Evolutionary conservation across 331 rosid genomes (phyloP), one percentile per base, ranked within the genome.

Genomic region (Dryas integrifolia): DNA sequence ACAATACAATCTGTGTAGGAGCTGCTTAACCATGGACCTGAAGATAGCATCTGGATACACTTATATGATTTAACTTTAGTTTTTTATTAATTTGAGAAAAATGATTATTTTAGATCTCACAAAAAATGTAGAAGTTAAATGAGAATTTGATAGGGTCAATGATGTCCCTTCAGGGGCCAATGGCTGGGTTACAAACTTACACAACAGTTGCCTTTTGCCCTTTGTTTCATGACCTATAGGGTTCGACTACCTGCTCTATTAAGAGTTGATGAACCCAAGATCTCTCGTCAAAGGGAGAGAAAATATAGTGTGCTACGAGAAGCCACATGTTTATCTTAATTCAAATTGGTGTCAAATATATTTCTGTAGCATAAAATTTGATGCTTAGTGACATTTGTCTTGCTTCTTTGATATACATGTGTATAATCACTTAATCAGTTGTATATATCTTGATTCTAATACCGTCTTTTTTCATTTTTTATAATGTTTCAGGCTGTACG

Each of bases 401-500:
- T 21, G 24, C 24, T 12, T 8, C 5, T 2, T 1, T n/a, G n/a
- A 26, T 3, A 49, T 26, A 41, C 4, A 1, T 4, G 15, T 9
- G 49, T 15, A 9, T 41, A 60, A 30, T 1, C 46, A 35, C 35
- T 12, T 38, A 15, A 38, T 7, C 0, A 0, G n/a, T 60, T 60
- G 8, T 0, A 15, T 1, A 3, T 18, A 0, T 11, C 41, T 65
- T 1, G 15, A 56, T 73, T 72, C 7, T 5, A 41, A 30, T 62
- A 21, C 3, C 57, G 50, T n/a, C 16, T 10, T 35, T 18, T 57
- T 5, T 56, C 11, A 41, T 69, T 24, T 52, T 58, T 9, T 51
- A 5, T 13, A 46, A 76, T 76, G 65, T 52, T 38, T 58, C 89
- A 95, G 99, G 99, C 99, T 71, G 99, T 95, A n/a, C 85, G 99